phyloP scores from a whole-genome alignment of 2,329 filamentous ascomycete species.

The Emergomyces pasteurianus region DNA sequence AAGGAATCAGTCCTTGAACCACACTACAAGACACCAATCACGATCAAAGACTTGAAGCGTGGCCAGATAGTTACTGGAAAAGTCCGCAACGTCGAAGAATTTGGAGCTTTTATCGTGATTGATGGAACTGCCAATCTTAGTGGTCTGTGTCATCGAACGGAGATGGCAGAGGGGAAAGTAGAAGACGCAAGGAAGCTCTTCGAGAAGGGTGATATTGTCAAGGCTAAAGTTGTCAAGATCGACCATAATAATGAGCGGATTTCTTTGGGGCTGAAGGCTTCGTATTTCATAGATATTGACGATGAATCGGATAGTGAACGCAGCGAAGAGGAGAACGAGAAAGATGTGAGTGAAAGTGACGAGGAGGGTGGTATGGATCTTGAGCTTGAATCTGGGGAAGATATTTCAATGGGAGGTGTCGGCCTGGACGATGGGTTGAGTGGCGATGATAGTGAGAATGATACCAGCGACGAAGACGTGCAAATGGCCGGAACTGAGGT shows the following conservation, averaged over 20 bases:
- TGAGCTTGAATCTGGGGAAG: conserved; percentile 23
- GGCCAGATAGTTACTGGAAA: conserved; percentile 81
- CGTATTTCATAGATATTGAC: conserved; percentile 60
- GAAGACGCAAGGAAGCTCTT: conserved; percentile 83
- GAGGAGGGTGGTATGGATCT: conserved; percentile 24
- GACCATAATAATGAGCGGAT: conserved; percentile 65
- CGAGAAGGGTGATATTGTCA: conserved; percentile 81
- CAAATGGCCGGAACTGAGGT: conserved; percentile 24
- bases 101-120: conserved; percentile 85
- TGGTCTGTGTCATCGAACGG: conserved; percentile 80
- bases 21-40: conserved; percentile 61
- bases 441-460: conserved; percentile 35
- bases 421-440: conserved; percentile 31
- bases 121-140: conserved; percentile 82
- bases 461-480: conserved; percentile 38
- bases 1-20: conserved; percentile 75
- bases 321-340: conserved; percentile 33
- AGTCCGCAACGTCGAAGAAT: conserved; percentile 86
- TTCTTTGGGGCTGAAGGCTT: conserved; percentile 85
- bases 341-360: conserved; percentile 25
- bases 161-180: conserved; percentile 77
- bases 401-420: conserved; percentile 31
- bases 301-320: conserved; percentile 36
- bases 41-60: conserved; percentile 61
- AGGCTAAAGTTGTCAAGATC: conserved; percentile 74